phyloP scores from a whole-genome alignment of 129 eudicot species.

The Flaveria linearis region DNA sequence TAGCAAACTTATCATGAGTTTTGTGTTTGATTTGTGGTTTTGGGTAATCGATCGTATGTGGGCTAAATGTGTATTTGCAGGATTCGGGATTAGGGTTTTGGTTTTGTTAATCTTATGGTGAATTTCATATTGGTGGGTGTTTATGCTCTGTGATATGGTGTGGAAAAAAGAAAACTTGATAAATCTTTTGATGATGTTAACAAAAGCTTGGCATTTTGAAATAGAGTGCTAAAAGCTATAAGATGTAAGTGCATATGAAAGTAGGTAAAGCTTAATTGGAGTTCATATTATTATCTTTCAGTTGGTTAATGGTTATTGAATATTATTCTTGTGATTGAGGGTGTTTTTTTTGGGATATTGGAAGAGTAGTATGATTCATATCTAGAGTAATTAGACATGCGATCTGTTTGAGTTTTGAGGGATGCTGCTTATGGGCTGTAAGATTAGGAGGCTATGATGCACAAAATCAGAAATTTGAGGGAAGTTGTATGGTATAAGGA shows the following conservation, averaged over 20 bases:
- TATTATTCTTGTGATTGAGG: no score
- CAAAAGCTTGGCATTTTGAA: not conserved
- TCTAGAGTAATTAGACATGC: not conserved
- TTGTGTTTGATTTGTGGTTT: not conserved
- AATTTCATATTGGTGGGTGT: not conserved
- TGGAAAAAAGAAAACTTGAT: no score
- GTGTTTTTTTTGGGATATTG: no score
- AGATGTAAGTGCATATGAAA: not conserved
- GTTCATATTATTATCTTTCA: not conserved
- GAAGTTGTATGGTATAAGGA: constrained; percentile 3
- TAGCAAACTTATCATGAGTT: not conserved
- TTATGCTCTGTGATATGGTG: no score
- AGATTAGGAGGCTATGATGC: not conserved
- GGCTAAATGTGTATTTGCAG: not conserved
- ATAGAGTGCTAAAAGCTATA: not conserved
- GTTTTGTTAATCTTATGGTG: not conserved
- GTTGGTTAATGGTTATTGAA: not conserved
- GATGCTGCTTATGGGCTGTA: not conserved
- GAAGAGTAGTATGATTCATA: no score
- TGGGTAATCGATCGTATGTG: not conserved
- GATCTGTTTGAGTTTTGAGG: constrained; percentile 4
- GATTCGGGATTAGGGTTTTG: not conserved
- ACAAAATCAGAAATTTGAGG: not conserved
- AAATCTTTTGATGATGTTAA: not conserved
- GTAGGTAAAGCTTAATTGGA: not conserved